These are phyloP conservation scores for Heritiera littoralis DNA, from an alignment of 345 rosid genomes.

Conservation along the genomic window DNA sequence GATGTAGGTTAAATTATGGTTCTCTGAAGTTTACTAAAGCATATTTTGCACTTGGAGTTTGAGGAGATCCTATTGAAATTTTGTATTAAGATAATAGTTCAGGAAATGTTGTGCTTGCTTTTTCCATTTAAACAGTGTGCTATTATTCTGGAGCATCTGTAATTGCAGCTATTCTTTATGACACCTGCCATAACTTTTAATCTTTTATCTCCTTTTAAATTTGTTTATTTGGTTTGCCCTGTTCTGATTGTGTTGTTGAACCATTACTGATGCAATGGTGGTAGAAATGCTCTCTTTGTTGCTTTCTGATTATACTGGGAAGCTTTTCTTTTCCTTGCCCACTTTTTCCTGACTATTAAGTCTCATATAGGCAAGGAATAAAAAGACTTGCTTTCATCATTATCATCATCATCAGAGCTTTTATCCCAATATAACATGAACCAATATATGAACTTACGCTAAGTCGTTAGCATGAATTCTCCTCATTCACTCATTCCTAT, in stretches of 20 bases:
- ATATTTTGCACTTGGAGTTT: not conserved
- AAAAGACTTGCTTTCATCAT: not conserved
- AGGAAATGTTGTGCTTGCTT: not conserved
- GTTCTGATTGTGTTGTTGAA: not conserved
- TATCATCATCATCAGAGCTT: too few relatives aligned
- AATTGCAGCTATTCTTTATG: not conserved
- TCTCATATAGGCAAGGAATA: not conserved
- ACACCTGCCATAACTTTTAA: not conserved
- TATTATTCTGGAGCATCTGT: not conserved
- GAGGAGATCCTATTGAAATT: not conserved
- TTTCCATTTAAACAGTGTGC: not conserved
- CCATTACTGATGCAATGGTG: not conserved
- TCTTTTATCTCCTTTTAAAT: not conserved
- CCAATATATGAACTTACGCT: too few relatives aligned
- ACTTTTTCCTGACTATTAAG: not conserved
- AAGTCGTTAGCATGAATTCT: too few relatives aligned
- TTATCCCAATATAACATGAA: too few relatives aligned
- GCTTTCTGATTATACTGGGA: not conserved
- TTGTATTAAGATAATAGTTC: not conserved
- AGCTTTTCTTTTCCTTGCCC: not conserved
- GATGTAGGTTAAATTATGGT: not conserved
- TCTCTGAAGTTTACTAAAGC: not conserved
- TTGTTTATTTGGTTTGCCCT: not conserved
- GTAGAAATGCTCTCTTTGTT: not conserved
- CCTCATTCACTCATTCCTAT: too few relatives aligned